These are phyloP conservation scores for Heritiera littoralis DNA, from an alignment of 345 rosid species.

Conservation along the genomic window DNA sequence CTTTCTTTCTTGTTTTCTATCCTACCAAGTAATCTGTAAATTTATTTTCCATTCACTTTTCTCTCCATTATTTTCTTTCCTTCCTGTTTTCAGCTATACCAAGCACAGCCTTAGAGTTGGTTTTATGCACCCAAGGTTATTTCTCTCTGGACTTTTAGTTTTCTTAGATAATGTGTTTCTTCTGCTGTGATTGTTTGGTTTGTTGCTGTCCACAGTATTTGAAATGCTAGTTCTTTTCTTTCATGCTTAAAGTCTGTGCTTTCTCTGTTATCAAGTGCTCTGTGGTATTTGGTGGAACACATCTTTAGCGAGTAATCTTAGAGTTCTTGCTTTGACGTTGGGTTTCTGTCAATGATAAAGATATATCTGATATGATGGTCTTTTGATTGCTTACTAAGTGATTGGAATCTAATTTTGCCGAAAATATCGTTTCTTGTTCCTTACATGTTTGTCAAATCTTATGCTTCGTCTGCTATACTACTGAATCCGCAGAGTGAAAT, in stretches of 20 bases:
- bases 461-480: neutral
- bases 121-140: no score
- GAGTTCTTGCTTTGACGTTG: neutral
- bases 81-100: no score
- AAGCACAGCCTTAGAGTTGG: no score
- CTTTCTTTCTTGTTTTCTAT: no score
- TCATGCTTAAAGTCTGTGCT: neutral
- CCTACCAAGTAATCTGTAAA: no score
- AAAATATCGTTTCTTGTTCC: conserved; percentile 4
- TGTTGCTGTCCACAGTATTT: neutral
- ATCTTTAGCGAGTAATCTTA: neutral
- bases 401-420: neutral
- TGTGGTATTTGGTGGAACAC: neutral
- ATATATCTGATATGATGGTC: neutral
- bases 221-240: conserved; percentile 19
- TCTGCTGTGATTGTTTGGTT: neutral
- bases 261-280: neutral
- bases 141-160: no score
- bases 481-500: conserved; percentile 16
- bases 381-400: neutral
- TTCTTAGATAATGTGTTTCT: neutral
- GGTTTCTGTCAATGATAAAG: neutral
- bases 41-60: no score
- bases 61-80: no score
- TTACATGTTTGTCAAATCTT: neutral